Conservation (phyloP, 2,329 filamentous ascomycete genomes). For the Fusarium fracticaudum region DNA sequence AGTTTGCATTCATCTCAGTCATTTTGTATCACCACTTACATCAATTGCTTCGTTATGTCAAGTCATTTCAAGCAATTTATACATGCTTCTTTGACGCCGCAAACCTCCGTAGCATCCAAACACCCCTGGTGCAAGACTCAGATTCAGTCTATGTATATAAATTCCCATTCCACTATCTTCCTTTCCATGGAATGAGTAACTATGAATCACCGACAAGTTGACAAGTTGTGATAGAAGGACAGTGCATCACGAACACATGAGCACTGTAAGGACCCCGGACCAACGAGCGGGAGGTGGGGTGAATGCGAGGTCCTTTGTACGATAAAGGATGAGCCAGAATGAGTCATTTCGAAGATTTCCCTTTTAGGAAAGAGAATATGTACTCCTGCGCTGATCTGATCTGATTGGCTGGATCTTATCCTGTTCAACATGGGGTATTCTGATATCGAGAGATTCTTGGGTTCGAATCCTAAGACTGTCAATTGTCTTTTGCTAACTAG, state of each 20-base stretch:
- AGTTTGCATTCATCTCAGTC: not conserved
- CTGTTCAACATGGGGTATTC: not conserved
- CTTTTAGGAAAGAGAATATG: constrained; percentile 19
- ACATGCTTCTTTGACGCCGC: not conserved
- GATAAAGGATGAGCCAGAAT: constrained; percentile 46
- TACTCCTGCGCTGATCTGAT: not conserved
- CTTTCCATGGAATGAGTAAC: constrained; percentile 25
- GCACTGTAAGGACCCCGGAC: constrained; percentile 9
- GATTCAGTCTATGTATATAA: not conserved
- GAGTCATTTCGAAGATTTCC: constrained; percentile 44
- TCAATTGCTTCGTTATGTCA: not conserved
- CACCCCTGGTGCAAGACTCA: not conserved
- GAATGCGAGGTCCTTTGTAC: not conserved
- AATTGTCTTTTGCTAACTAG: not conserved
- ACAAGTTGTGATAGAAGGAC: constrained; percentile 5
- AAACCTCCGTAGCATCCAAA: not conserved
- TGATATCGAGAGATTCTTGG: not conserved
- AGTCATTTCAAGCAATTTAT: not conserved
- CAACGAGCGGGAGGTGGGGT: constrained; percentile 6
- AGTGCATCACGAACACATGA: constrained; percentile 5
- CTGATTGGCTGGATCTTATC: not conserved
- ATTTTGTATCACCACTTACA: not conserved
- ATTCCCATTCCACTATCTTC: not conserved
- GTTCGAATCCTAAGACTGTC: not conserved
- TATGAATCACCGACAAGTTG: constrained; percentile 41